Base-by-base conservation (phyloP, 2,329 filamentous ascomycete species). In the Aspergillus sp. region DNA sequence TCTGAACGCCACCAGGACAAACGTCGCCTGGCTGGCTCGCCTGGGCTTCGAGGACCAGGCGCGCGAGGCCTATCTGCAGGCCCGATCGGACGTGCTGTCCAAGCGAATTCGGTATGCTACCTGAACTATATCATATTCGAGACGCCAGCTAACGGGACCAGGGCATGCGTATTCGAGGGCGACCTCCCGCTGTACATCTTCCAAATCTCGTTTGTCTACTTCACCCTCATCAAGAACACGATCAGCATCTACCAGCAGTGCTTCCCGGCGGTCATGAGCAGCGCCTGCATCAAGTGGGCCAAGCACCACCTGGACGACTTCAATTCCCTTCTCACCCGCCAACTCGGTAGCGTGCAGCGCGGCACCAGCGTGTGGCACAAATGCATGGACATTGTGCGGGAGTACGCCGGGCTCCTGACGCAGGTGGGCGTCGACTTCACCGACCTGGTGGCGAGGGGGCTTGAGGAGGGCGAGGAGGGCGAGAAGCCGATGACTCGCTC, bases 271-370 rank as follows among this genome's bases (percentile, higher is more conserved):
- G 70, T 78, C 10, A 85, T 91, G 67, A 93, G 91, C 73, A 93
- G 86, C 50, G 86, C 88, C 0, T 93, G 86, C 48, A 89, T 98
- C 49, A 93, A 89, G 54, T 98, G 91, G 91, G 88, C 86, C n/a
- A 96, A 95, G 60, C 82, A 91, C 48, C 80, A 93, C 54, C 78
- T 96, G 1, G 88, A 95, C 48, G 78, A 78, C 2, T 96, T 96
- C 67, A 96, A 95, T 50, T 71, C 71, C 28, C 78, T 91, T 31
- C 68, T 98, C 24, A 76, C 73, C 22, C 71, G 89, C 37, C 91
- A 96, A 61, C 67, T 98, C 40, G 93, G 86, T 61, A 86, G 83
- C 53, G 82, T 91, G 2, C 81, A 93, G 39, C 72, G 69, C 30
- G 78, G 74, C n/a, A 80, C 81, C 10, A 71, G 76, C 27, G 72